Evolutionary conservation across 768 basidiomycete genomes (phyloP).

Genomic region (Pisolithus orientalis): DNA sequence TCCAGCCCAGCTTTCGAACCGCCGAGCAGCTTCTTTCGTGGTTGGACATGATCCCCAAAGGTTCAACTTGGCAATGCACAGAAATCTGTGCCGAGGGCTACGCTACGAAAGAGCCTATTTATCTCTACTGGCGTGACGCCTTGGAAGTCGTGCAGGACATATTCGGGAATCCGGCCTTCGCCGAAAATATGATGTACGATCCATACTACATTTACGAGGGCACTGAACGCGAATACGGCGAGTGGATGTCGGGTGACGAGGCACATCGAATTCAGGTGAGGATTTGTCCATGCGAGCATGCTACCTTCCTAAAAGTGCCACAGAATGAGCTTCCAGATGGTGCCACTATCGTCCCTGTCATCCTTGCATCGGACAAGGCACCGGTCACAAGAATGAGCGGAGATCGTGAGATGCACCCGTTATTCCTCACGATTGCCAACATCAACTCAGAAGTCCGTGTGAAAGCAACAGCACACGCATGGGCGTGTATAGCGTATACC

Average conservation of each 20-base stretch:
- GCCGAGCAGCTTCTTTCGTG: not conserved
- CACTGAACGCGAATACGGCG: not conserved
- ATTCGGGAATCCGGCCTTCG: not conserved
- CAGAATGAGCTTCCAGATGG: no score
- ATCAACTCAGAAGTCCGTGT: no score
- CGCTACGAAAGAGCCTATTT: not conserved
- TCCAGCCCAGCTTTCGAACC: not conserved
- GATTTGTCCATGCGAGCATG: no score
- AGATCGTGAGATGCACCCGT: no score
- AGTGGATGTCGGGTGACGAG: not conserved
- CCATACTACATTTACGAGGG: not conserved
- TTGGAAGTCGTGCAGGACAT: not conserved
- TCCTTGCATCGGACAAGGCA: no score
- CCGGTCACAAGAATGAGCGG: no score
- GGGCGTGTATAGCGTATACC: no score
- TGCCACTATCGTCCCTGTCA: no score
- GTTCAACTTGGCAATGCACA: not conserved
- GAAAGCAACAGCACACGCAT: no score
- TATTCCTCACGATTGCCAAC: no score
- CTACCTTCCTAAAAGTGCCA: no score
- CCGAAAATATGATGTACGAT: not conserved
- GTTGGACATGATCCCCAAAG: not conserved
- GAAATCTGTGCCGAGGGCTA: not conserved
- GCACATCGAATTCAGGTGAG: not conserved
- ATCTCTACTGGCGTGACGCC: not conserved